These are phyloP conservation scores for Pseudonitzschia pungens DNA, from an alignment of 108 stramenopile genomes.

Conservation along the genomic window DNA sequence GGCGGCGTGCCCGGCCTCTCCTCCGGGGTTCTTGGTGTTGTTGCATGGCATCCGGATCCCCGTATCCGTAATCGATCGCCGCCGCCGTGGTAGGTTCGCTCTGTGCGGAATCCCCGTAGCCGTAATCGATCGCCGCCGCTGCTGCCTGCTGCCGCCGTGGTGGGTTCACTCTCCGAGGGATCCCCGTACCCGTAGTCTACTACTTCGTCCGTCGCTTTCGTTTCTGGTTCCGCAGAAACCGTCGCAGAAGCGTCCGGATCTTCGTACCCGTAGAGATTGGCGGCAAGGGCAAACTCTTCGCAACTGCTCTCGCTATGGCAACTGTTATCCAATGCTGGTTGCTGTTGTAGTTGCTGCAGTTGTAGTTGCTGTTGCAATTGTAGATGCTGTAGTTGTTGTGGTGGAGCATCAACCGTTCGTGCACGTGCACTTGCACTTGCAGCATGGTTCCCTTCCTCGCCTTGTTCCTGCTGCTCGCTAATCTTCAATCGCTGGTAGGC, in stretches of 20 bases:
- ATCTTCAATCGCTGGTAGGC: slow-evolving; percentile 11
- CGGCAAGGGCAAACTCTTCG: no score
- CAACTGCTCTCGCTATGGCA: background rate
- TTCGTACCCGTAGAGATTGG: slow-evolving; percentile 21
- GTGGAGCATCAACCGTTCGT: no score
- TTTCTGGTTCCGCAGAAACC: slow-evolving; percentile 1
- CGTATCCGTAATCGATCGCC: background rate
- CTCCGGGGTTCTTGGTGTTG: background rate
- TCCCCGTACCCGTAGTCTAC: slow-evolving; percentile 24
- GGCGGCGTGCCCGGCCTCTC: slow-evolving; percentile 5
- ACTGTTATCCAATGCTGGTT: background rate
- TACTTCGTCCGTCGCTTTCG: background rate
- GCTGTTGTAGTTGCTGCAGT: no score
- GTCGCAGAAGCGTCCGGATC: slow-evolving; percentile 22
- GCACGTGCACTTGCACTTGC: no score
- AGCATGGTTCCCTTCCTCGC: no score
- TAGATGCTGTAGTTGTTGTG: no score
- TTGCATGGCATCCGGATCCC: background rate
- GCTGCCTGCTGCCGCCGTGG: no score
- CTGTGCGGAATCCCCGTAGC: slow-evolving; percentile 19
- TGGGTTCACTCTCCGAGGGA: background rate
- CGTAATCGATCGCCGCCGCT: slow-evolving; percentile 1
- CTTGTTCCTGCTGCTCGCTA: background rate
- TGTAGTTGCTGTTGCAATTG: no score
- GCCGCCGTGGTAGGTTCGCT: background rate